These are phyloP conservation scores for Inosperma sp. DNA, from an alignment of 768 basidiomycete species.

Conservation along the genomic window DNA sequence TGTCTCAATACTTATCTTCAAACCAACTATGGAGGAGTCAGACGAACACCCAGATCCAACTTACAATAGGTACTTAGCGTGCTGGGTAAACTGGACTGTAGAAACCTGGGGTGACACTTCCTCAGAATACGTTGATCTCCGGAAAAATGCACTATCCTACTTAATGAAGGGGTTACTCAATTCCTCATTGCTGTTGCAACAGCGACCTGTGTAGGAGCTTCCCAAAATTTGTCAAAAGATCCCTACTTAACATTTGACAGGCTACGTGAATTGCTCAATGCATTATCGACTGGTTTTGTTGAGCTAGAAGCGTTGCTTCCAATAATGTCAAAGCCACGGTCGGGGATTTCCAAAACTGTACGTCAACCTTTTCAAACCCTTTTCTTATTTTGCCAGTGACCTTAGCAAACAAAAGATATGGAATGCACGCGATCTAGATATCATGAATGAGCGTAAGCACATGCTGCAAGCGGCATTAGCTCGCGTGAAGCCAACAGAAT, in stretches of 20 bases:
- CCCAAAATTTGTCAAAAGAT: neutral
- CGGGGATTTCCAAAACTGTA: neutral
- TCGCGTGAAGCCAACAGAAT: neutral
- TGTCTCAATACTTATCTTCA: conserved; percentile 30
- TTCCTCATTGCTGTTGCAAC: conserved; percentile 4
- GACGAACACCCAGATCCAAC: conserved; percentile 34
- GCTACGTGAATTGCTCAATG: conserved; percentile 14
- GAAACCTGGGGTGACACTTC: conserved; percentile 32
- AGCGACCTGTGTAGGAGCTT: conserved; percentile 15
- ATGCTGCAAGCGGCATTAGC: conserved; percentile 13
- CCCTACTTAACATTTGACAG: conserved; percentile 1
- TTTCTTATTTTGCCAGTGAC: neutral
- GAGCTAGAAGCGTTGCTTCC: conserved; percentile 15
- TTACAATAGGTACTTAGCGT: conserved; percentile 57
- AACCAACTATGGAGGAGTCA: conserved; percentile 8
- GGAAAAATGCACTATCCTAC: conserved; percentile 40
- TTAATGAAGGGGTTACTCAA: conserved; percentile 46
- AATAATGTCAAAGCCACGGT: conserved; percentile 10
- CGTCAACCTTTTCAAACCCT: neutral
- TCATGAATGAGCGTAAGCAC: conserved; percentile 54
- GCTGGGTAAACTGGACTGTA: conserved; percentile 65
- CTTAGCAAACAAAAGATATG: conserved; percentile 38
- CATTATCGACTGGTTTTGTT: conserved; percentile 11
- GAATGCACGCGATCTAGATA: conserved; percentile 43
- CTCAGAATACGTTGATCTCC: conserved; percentile 32